Conservation (phyloP, 2,329 filamentous ascomycete genomes). For the Alternaria novae-zelandiae region DNA sequence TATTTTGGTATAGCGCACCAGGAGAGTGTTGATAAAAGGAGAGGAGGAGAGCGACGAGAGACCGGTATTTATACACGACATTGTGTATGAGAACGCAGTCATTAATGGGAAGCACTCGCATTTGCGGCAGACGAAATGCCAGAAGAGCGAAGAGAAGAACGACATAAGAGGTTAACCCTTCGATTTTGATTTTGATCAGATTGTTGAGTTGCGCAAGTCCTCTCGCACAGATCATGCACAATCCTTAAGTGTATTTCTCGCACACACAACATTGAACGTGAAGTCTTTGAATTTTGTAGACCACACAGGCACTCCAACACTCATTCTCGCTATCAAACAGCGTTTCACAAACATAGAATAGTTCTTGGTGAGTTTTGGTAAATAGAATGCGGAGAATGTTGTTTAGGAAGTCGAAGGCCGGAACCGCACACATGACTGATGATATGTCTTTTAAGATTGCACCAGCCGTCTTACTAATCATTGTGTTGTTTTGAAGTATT, state of each 20-base stretch:
- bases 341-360: not conserved
- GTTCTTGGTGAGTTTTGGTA: accelerated
- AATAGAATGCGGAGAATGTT: not conserved
- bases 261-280: not conserved
- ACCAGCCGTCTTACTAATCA: not conserved
- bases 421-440: not conserved
- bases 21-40: not conserved
- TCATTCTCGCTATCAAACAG: not conserved
- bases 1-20: not conserved
- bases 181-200: too few species aligned
- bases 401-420: accelerated
- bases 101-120: too few species aligned
- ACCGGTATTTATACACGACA: not conserved
- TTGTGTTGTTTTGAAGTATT: too few species aligned
- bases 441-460: not conserved
- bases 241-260: accelerated
- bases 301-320: not conserved
- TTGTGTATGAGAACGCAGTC: not conserved
- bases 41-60: not conserved
- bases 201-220: not conserved
- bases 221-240: not conserved
- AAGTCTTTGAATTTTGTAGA: not conserved
- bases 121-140: not conserved
- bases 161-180: too few species aligned
- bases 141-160: not conserved